A percentile compares a stretch with the other conserved stretches of the same genome.
These are phyloP conservation scores for Cytospora chrysosperma DNA, from an alignment of 2,329 filamentous ascomycete genomes.

Conservation along the genomic window DNA sequence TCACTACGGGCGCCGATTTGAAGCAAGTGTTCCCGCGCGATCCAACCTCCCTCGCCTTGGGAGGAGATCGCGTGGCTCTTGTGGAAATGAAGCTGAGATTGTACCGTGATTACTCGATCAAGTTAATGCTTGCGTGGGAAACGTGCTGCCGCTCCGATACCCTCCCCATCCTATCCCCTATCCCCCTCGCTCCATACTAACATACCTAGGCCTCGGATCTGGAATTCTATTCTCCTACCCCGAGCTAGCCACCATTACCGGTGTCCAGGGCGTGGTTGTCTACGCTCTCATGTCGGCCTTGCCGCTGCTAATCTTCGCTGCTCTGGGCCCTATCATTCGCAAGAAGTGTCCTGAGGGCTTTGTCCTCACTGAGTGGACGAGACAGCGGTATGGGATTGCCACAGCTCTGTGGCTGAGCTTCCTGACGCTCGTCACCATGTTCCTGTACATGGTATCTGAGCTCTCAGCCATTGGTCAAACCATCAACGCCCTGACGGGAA, in stretches of 20 bases:
- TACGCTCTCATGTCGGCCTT: constrained; percentile 73
- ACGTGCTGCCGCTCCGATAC: constrained; percentile 82
- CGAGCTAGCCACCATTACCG: constrained; percentile 74
- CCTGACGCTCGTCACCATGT: constrained; percentile 77
- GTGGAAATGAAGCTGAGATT: constrained; percentile 79
- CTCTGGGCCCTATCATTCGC: constrained; percentile 73
- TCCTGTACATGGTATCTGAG: constrained; percentile 85
- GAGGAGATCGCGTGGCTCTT: constrained; percentile 40
- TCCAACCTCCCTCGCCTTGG: constrained; percentile 48
- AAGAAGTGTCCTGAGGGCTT: constrained; percentile 80
- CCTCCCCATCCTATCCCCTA: constrained; percentile 29
- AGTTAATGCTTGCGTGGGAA: constrained; percentile 99
- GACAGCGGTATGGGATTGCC: constrained; percentile 70
- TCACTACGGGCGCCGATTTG: constrained; percentile 85
- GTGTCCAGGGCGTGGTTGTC: constrained; percentile 74
- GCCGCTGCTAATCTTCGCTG: constrained; percentile 72
- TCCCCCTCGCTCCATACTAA: constrained; percentile 41
- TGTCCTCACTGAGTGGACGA: constrained; percentile 80
- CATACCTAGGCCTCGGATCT: constrained; percentile 70
- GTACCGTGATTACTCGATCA: constrained; percentile 96
- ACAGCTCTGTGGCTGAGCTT: constrained; percentile 73
- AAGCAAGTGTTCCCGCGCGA: constrained; percentile 41
- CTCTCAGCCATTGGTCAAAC: constrained; percentile 80
- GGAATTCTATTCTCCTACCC: constrained; percentile 83
- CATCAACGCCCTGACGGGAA: constrained; percentile 68